These are phyloP conservation scores for Nemania abortiva DNA, from an alignment of 2,329 filamentous ascomycete genomes.

Conservation along the genomic window DNA sequence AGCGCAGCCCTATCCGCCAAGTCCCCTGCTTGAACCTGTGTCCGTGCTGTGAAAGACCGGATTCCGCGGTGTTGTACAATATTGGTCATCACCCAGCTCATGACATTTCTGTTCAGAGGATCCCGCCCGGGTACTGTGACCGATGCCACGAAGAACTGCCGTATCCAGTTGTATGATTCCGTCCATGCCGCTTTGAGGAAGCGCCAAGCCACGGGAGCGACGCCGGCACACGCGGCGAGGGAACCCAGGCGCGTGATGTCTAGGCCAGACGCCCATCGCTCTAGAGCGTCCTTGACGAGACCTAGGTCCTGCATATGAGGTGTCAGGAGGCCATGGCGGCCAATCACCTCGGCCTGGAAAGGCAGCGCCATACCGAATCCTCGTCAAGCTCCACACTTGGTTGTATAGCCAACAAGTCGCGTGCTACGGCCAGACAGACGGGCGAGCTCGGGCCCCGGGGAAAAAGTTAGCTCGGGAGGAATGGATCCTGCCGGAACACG, in stretches of 20 bases:
- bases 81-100: slow-evolving; percentile 60
- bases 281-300: slow-evolving; percentile 54
- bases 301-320: slow-evolving; percentile 52
- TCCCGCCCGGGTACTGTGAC: slow-evolving; percentile 59
- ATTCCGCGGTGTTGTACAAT: slow-evolving; percentile 54
- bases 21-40: slow-evolving; percentile 52
- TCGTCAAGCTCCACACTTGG: slow-evolving; percentile 1
- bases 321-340: slow-evolving; percentile 42
- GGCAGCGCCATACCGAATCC: slow-evolving; percentile 40
- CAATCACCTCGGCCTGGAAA: slow-evolving; percentile 40
- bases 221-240: slow-evolving; percentile 58
- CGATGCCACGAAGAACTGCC: slow-evolving; percentile 59
- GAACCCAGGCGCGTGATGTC: slow-evolving; percentile 61
- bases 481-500: neutral
- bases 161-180: slow-evolving; percentile 57
- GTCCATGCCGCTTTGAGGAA: slow-evolving; percentile 54
- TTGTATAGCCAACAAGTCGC: slow-evolving; percentile 10
- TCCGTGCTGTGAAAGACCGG: slow-evolving; percentile 60
- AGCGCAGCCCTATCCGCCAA: slow-evolving; percentile 55
- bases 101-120: slow-evolving; percentile 59
- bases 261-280: slow-evolving; percentile 57
- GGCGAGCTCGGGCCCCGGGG: slow-evolving; percentile 4
- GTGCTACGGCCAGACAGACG: neutral
- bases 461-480: slow-evolving; percentile 15
- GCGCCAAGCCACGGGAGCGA: slow-evolving; percentile 56